Conservation (phyloP, 495 filamentous ascomycete genomes). For the Penicillium diatomitis region DNA sequence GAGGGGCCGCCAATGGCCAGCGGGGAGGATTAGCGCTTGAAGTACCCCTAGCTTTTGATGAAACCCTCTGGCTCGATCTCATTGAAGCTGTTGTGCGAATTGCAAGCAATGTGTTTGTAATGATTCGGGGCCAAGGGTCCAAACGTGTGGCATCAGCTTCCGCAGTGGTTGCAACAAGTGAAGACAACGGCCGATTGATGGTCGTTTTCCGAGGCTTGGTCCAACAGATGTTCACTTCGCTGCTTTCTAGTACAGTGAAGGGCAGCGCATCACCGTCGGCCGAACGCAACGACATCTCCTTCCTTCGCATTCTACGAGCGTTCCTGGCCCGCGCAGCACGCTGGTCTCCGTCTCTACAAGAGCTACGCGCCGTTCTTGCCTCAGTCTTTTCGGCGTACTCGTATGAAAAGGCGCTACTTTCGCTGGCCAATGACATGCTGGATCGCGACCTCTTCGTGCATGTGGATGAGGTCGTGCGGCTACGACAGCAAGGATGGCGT, state of each 20-base stretch:
- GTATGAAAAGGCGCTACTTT: conserved; percentile 81
- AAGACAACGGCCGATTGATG: conserved; percentile 40
- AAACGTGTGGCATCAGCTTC: conserved; percentile 9
- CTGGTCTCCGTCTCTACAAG: conserved; percentile 76
- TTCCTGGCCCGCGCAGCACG: conserved; percentile 79
- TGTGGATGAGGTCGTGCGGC: conserved; percentile 61
- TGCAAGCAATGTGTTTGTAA: conserved; percentile 49
- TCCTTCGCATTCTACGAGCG: conserved; percentile 79
- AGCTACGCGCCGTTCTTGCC: conserved; percentile 72
- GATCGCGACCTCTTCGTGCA: conserved; percentile 85
- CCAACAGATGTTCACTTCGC: conserved; percentile 81
- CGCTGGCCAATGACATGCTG: conserved; percentile 74
- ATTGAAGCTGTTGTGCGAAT: conserved; percentile 78
- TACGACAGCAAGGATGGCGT: conserved; percentile 84
- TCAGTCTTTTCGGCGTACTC: conserved; percentile 93
- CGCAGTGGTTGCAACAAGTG: conserved; percentile 1
- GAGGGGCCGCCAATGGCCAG: conserved; percentile 28
- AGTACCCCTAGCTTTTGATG: conserved; percentile 63
- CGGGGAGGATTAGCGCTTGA: conserved; percentile 34
- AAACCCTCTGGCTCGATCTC: conserved; percentile 82
- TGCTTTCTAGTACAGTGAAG: conserved; percentile 58
- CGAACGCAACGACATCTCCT: conserved; percentile 55
- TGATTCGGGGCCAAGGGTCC: conserved; percentile 20
- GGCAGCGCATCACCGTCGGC: conserved; percentile 23
- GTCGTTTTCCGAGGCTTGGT: conserved; percentile 64